Percentiles rank a stretch among this genome's conserved stretches.
phyloP scores from a whole-genome alignment of 306 rosid genomes.

The Prunus davidiana region DNA sequence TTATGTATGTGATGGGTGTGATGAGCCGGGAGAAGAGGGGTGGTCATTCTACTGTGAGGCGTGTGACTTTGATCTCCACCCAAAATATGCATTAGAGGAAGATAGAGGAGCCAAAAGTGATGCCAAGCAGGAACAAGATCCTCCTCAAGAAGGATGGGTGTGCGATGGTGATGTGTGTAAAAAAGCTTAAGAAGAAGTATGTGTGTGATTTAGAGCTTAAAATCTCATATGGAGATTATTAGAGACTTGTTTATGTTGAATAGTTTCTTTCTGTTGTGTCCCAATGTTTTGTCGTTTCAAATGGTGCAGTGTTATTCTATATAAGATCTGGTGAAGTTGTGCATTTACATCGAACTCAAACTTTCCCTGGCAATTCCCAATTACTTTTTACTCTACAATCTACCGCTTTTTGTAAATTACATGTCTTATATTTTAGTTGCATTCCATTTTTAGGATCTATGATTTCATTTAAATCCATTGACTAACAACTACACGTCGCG shows the following conservation, averaged over 20 bases:
- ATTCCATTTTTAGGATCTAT: no score
- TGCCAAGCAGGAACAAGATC: conserved; percentile 16
- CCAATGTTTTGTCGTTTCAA: background rate
- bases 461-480: no score
- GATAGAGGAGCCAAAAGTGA: conserved; percentile 31
- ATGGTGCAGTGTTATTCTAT: background rate
- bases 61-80: conserved; percentile 71
- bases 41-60: conserved; percentile 64
- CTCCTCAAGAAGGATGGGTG: conserved; percentile 41
- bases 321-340: background rate
- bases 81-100: conserved; percentile 46
- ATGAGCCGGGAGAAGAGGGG: conserved; percentile 19
- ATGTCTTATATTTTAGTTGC: no score
- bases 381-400: no score
- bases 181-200: conserved; percentile 29
- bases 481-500: background rate
- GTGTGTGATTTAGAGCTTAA: background rate
- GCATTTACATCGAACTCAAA: no score
- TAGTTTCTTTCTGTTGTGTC: background rate
- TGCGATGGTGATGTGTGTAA: conserved; percentile 60
- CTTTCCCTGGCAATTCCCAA: no score
- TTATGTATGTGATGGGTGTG: conserved; percentile 44
- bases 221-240: background rate
- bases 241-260: background rate
- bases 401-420: no score